Evolutionary conservation across 768 basidiomycete genomes (phyloP).

Genomic region (Lactifluus pinguis): DNA sequence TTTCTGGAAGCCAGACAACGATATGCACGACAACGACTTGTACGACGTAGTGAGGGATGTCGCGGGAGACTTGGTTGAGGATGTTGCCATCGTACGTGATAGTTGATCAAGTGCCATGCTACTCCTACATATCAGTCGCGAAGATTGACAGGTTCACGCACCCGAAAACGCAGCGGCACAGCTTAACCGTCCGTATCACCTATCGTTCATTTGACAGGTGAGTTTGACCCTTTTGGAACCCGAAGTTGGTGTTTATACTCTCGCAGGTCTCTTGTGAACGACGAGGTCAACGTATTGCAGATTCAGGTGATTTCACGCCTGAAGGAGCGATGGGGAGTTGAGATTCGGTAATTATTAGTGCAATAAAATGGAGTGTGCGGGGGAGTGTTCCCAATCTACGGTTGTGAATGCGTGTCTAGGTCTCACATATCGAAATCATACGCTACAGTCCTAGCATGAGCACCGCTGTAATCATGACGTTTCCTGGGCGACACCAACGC

Average conservation of each 20-base stretch:
- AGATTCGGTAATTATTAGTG: constrained; percentile 66
- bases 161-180: constrained; percentile 73
- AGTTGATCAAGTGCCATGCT: neutral
- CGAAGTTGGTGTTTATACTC: neutral
- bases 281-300: constrained; percentile 82
- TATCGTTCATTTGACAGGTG: constrained; percentile 97
- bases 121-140: constrained; percentile 4
- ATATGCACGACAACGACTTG: constrained; percentile 92
- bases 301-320: constrained; percentile 46
- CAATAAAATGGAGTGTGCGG: constrained; percentile 25
- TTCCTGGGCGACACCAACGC: constrained; percentile 91
- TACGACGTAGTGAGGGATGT: constrained; percentile 91
- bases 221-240: constrained; percentile 7
- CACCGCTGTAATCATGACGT: constrained; percentile 26
- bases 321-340: constrained; percentile 61
- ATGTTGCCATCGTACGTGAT: constrained; percentile 66
- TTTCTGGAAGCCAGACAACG: constrained; percentile 66
- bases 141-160: constrained; percentile 91
- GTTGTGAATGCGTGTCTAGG: constrained; percentile 10
- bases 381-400: constrained; percentile 24
- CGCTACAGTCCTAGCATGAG: constrained; percentile 1
- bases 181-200: constrained; percentile 83
- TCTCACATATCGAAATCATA: constrained; percentile 4
- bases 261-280: constrained; percentile 73
- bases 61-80: constrained; percentile 87